phyloP scores from a whole-genome alignment of 805 yeast species.

The Peterozyma xylosa region DNA sequence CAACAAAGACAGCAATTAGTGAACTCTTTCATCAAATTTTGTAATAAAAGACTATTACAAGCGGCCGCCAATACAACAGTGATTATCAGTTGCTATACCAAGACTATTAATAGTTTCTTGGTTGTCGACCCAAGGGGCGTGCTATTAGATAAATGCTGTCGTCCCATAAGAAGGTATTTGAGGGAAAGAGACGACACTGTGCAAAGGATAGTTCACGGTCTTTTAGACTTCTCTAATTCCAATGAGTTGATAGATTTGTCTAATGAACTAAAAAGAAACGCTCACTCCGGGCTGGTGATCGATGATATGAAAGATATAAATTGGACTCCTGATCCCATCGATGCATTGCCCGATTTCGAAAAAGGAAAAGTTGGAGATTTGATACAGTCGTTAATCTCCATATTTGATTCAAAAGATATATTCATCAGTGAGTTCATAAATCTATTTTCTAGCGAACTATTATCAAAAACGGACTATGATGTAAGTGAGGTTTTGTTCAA shows the following conservation, averaged over 20 bases:
- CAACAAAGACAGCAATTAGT: conserved; percentile 47
- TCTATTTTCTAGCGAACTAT: conserved; percentile 50
- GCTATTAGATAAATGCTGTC: conserved; percentile 64
- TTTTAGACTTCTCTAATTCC: conserved; percentile 39
- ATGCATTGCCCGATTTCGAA: conserved; percentile 81
- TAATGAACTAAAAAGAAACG: conserved; percentile 35
- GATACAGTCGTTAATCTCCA: conserved; percentile 62
- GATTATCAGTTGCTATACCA: conserved; percentile 60
- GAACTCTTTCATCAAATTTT: conserved; percentile 34
- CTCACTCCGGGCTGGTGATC: conserved; percentile 15
- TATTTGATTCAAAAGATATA: conserved; percentile 61
- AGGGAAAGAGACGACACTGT: conserved; percentile 71
- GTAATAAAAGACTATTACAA: conserved; percentile 49
- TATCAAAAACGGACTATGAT: conserved; percentile 33
- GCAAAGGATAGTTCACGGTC: conserved; percentile 59
- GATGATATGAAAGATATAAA: conserved; percentile 41
- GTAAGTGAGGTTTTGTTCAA: conserved; percentile 31
- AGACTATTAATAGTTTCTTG: conserved; percentile 63
- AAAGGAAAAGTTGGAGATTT: conserved; percentile 55
- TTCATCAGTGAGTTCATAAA: conserved; percentile 60
- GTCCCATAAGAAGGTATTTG: conserved; percentile 69
- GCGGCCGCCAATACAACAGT: conserved; percentile 78
- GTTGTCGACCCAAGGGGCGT: conserved; percentile 86
- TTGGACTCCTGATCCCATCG: conserved; percentile 86
- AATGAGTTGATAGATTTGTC: conserved; percentile 47